phyloP scores from a whole-genome alignment of 2,329 filamentous ascomycete species.

The Neocucurbitaria cava region DNA sequence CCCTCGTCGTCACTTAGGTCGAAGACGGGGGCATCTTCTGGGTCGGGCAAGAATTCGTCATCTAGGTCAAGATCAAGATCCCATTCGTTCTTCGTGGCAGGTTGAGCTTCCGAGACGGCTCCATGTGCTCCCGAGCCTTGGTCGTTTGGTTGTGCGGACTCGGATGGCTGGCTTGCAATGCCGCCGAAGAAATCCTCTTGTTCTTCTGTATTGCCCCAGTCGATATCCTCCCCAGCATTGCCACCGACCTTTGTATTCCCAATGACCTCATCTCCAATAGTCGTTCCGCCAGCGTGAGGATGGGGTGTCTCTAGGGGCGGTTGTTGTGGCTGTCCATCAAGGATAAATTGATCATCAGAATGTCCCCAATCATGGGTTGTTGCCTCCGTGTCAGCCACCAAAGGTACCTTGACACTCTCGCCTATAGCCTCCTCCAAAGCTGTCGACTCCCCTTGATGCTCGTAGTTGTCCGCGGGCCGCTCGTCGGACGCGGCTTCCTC shows the following conservation, averaged over 20 bases:
- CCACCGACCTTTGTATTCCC: slow-evolving; percentile 39
- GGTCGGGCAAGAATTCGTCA: slow-evolving; percentile 71
- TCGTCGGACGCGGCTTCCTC: slow-evolving; percentile 18
- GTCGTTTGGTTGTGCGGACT: slow-evolving; percentile 24
- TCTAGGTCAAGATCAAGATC: slow-evolving; percentile 87
- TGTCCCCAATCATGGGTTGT: slow-evolving; percentile 41
- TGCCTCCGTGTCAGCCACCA: slow-evolving; percentile 52
- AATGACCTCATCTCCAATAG: slow-evolving; percentile 40
- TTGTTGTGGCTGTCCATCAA: slow-evolving; percentile 35
- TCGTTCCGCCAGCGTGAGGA: slow-evolving; percentile 39
- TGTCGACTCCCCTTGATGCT: slow-evolving; percentile 56
- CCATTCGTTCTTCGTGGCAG: slow-evolving; percentile 71
- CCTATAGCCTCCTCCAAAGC: slow-evolving; percentile 55
- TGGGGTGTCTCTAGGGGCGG: slow-evolving; percentile 28
- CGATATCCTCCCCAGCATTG: slow-evolving; percentile 37
- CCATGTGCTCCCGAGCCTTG: slow-evolving; percentile 30
- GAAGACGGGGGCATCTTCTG: slow-evolving; percentile 58
- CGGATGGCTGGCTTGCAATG: slow-evolving; percentile 18
- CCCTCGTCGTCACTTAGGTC: slow-evolving; percentile 86
- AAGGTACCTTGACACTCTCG: slow-evolving; percentile 50
- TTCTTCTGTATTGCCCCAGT: slow-evolving; percentile 46
- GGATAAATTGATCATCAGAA: slow-evolving; percentile 41
- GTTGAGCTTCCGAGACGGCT: slow-evolving; percentile 17
- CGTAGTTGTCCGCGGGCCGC: slow-evolving; percentile 49
- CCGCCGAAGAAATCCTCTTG: slow-evolving; percentile 41